Evolutionary conservation across 352 stramenopile species (phyloP).

Genomic region (Pythium aphanidermatum): DNA sequence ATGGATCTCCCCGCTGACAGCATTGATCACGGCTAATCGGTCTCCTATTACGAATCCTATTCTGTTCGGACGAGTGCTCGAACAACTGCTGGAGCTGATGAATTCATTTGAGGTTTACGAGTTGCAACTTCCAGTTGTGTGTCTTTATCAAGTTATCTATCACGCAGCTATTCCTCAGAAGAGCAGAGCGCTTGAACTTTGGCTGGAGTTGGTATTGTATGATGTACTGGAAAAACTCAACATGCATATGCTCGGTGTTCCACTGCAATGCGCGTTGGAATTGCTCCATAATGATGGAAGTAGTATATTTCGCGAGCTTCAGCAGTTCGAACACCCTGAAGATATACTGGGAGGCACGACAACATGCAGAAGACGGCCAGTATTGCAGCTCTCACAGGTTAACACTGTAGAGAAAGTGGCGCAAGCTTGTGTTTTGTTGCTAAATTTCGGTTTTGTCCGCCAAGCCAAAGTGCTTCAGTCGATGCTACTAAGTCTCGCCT

Average conservation of each 20-base stretch:
- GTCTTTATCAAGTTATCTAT: slow-evolving; percentile 50
- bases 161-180: slow-evolving; percentile 26
- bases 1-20: slow-evolving; percentile 32
- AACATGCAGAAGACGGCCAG: slow-evolving; percentile 6
- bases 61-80: slow-evolving; percentile 38
- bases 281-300: slow-evolving; percentile 34
- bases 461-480: slow-evolving; percentile 49
- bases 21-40: background rate
- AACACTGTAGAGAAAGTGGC: slow-evolving; percentile 27
- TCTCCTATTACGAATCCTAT: slow-evolving; percentile 41
- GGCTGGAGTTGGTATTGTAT: slow-evolving; percentile 49
- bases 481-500: slow-evolving; percentile 33
- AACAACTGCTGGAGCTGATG: slow-evolving; percentile 39
- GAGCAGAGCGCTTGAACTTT: slow-evolving; percentile 34
- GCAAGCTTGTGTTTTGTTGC: slow-evolving; percentile 24
- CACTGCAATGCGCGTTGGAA: slow-evolving; percentile 50
- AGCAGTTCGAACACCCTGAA: slow-evolving; percentile 12
- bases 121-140: slow-evolving; percentile 34
- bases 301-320: slow-evolving; percentile 40
- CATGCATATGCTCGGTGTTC: slow-evolving; percentile 27
- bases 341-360: background rate
- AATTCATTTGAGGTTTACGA: slow-evolving; percentile 22
- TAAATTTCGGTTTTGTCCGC: slow-evolving; percentile 45
- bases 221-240: slow-evolving; percentile 42
- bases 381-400: slow-evolving; percentile 23